These are phyloP conservation scores for Globisporangium iwayamae DNA, from an alignment of 352 stramenopile species.

Conservation along the genomic window DNA sequence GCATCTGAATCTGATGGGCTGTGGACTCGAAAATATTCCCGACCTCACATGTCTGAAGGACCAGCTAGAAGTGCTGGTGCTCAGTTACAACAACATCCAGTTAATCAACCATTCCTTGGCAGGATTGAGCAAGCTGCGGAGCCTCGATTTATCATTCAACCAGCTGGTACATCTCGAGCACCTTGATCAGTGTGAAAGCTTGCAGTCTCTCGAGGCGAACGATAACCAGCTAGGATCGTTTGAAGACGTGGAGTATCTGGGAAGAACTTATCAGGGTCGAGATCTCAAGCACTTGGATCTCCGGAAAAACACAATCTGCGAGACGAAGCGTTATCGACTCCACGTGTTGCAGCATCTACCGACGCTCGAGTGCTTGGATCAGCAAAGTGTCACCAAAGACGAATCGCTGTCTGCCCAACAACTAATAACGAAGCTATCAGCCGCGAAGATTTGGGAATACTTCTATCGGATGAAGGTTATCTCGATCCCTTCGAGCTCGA, in stretches of 20 bases:
- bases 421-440: constrained; percentile 46
- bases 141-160: constrained; percentile 74
- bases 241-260: constrained; percentile 45
- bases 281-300: constrained; percentile 47
- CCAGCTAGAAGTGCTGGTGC: constrained; percentile 52
- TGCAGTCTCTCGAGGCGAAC: constrained; percentile 51
- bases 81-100: constrained; percentile 75
- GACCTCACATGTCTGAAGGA: constrained; percentile 31
- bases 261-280: constrained; percentile 16
- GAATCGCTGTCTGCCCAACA: constrained; percentile 32
- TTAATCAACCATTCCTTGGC: constrained; percentile 28
- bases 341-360: constrained; percentile 54
- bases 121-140: constrained; percentile 30
- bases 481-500: background rate
- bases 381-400: constrained; percentile 38
- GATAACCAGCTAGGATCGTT: constrained; percentile 66
- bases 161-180: constrained; percentile 41
- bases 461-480: constrained; percentile 9
- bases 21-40: constrained; percentile 44
- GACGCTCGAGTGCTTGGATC: constrained; percentile 42
- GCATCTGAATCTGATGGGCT: constrained; percentile 52
- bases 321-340: constrained; percentile 62
- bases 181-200: constrained; percentile 27
- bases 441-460: constrained; percentile 38
- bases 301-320: constrained; percentile 65